A percentile compares a stretch with the other conserved stretches of the same genome.
These are phyloP conservation scores for Solanum pennellii DNA, from an alignment of 257 asterid species.

Conservation along the genomic window DNA sequence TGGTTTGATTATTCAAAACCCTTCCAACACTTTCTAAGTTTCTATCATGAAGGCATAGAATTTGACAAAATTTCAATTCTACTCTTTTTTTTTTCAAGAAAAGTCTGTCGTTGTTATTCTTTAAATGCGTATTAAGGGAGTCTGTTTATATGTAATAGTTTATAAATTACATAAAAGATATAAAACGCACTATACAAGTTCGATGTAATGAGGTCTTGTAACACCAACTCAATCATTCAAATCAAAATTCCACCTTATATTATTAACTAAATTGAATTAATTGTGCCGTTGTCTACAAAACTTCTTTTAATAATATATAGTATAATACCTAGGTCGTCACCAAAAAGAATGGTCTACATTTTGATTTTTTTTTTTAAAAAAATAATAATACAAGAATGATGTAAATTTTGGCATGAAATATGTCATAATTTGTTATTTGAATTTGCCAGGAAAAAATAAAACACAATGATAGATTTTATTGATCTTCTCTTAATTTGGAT, in stretches of 20 bases:
- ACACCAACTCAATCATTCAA: neutral
- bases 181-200: accelerated
- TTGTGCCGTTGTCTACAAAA: neutral
- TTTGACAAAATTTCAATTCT: neutral
- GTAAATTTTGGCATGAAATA: neutral
- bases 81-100: neutral
- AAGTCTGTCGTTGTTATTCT: neutral
- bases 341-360: neutral
- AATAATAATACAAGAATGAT: neutral
- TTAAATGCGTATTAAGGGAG: neutral
- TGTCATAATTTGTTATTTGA: neutral
- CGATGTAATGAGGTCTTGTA: neutral
- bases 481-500: neutral
- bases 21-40: neutral
- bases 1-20: neutral
- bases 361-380: neutral
- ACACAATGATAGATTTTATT: neutral
- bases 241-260: neutral
- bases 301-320: neutral
- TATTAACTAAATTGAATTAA: neutral
- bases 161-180: neutral
- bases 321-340: neutral
- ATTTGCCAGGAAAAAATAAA: neutral
- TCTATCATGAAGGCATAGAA: neutral
- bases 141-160: too few relatives aligned